A percentile compares a stretch with the other conserved stretches of the same genome.
Evolutionary conservation across 352 stramenopile genomes (phyloP).

Genomic region (Globisporangium barbulae): DNA sequence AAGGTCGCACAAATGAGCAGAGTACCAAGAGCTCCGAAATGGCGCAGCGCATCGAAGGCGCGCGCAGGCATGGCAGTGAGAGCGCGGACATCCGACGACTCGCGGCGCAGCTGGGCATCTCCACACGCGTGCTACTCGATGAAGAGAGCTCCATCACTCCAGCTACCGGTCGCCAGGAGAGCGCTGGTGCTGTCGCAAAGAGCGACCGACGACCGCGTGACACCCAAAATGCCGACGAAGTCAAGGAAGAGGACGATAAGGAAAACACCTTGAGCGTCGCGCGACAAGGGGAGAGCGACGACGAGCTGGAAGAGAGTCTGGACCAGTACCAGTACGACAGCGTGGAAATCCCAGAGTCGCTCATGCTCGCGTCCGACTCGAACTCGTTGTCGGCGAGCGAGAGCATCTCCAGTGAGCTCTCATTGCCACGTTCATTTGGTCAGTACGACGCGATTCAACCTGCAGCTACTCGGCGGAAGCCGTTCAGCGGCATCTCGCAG

Average conservation of each 20-base stretch:
- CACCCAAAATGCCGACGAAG: conserved; percentile 22
- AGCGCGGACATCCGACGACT: conserved; percentile 38
- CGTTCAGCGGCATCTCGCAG: conserved; percentile 26
- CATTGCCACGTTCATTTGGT: conserved; percentile 63
- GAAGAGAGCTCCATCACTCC: conserved; percentile 9
- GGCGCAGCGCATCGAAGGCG: conserved; percentile 4
- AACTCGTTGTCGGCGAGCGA: conserved; percentile 48
- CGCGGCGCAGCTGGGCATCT: conserved; percentile 55
- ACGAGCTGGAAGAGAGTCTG: conserved; percentile 23
- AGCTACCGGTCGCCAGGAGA: not conserved
- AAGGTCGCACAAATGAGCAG: conserved; percentile 2
- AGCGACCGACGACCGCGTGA: conserved; percentile 8
- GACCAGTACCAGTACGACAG: conserved; percentile 15
- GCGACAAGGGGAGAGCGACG: conserved; percentile 9
- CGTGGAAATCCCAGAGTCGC: conserved; percentile 18
- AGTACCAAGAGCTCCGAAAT: not conserved
- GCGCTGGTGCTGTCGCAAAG: not conserved
- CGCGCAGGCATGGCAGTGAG: conserved; percentile 9
- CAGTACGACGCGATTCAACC: conserved; percentile 36
- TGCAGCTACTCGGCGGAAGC: conserved; percentile 3
- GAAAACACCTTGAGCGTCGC: conserved; percentile 13
- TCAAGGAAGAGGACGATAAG: conserved; percentile 18
- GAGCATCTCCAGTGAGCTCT: conserved; percentile 69
- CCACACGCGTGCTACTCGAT: conserved; percentile 28
- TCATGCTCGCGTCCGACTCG: conserved; percentile 41